Conservation (phyloP, 1,139 yeast species). For the Saccharomyces uvarum region DNA sequence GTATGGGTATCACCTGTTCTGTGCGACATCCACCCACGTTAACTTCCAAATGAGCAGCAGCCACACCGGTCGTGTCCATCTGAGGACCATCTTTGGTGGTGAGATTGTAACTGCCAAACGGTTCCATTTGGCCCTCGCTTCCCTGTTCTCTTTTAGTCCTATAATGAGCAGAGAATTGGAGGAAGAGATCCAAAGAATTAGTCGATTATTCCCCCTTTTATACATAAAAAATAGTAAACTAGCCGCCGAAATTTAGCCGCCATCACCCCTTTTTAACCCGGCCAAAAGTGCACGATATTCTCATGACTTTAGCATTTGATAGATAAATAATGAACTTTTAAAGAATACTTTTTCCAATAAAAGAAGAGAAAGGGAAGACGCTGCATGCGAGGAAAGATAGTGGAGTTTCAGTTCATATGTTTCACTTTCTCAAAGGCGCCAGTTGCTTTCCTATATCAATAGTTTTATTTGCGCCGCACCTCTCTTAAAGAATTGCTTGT, state of each 20-base stretch:
- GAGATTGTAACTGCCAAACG: background rate
- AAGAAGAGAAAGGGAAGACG: background rate
- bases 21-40: background rate
- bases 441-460: background rate
- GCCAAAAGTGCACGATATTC: background rate
- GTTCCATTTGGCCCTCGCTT: background rate
- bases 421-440: background rate
- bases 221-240: background rate
- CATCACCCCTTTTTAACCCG: background rate
- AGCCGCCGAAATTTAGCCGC: background rate
- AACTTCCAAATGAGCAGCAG: background rate
- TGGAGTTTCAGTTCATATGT: background rate
- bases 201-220: background rate
- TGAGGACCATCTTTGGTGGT: background rate
- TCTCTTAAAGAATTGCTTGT: background rate
- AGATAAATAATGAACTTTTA: background rate
- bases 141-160: background rate
- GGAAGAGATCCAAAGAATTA: background rate
- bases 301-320: background rate
- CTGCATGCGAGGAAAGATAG: background rate
- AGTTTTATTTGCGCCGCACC: background rate
- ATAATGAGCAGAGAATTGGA: background rate
- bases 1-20: constrained; percentile 5
- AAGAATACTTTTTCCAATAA: background rate
- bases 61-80: background rate